Evolutionary conservation across 352 stramenopile species (phyloP).

Genomic region (Thraustochytrium striatum): DNA sequence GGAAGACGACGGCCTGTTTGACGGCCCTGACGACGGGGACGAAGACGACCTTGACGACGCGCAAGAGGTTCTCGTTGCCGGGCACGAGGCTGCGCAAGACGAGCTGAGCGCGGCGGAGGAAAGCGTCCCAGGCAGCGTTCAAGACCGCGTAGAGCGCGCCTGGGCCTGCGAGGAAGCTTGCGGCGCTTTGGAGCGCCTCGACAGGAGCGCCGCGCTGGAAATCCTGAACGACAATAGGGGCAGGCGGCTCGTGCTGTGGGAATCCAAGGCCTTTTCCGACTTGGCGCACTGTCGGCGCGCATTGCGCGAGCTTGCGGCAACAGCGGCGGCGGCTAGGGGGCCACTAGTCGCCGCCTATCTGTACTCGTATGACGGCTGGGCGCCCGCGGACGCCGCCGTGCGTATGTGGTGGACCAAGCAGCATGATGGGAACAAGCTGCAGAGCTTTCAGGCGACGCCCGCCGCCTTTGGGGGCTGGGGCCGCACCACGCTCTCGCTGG

Average conservation of each 20-base stretch:
- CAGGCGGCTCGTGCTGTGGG: constrained; percentile 20
- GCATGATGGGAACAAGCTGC: neutral
- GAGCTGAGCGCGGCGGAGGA: too few species aligned
- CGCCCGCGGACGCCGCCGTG: neutral
- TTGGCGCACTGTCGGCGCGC: neutral
- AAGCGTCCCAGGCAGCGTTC: too few species aligned
- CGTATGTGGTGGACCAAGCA: neutral
- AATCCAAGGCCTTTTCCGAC: constrained; percentile 3
- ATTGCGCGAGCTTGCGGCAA: neutral
- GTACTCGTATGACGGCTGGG: constrained; percentile 23
- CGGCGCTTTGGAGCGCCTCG: too few species aligned
- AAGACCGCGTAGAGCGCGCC: too few species aligned
- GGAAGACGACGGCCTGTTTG: too few species aligned
- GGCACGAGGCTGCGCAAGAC: too few species aligned
- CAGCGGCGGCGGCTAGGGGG: neutral
- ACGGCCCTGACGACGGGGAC: too few species aligned
- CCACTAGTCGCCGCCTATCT: neutral
- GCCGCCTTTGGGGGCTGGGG: constrained; percentile 18
- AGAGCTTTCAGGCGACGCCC: neutral
- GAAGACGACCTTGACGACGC: too few species aligned
- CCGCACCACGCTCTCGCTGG: neutral
- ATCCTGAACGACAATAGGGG: too few species aligned
- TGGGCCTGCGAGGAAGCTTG: too few species aligned
- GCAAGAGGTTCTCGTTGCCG: too few species aligned
- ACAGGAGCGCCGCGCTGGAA: too few species aligned